Evolutionary conservation across 495 filamentous ascomycete genomes (phyloP).

Genomic region (Chaetomidium leptoderma): DNA sequence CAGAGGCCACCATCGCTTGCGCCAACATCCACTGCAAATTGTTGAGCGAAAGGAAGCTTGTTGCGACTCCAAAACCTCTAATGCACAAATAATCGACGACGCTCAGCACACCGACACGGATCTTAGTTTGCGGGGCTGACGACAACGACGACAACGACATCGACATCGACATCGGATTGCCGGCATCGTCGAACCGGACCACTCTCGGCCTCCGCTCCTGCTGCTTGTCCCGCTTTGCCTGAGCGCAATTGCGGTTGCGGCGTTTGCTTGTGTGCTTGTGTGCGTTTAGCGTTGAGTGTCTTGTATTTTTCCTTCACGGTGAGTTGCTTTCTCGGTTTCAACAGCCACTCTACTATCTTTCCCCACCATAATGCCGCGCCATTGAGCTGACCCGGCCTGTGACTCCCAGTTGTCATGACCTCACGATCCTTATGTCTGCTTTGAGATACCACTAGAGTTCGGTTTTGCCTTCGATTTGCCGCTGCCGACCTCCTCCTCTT

Average conservation of each 20-base stretch:
- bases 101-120: not conserved
- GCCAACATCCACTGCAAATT: conserved; percentile 1
- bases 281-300: conserved; percentile 23
- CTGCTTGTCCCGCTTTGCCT: conserved; percentile 3
- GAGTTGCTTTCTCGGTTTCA: not conserved
- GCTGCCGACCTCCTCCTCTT: not conserved
- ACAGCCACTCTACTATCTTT: not conserved
- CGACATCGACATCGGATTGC: conserved; percentile 6
- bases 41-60: not conserved
- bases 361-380: not conserved
- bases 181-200: not conserved
- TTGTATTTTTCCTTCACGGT: conserved; percentile 18
- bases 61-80: conserved; percentile 1
- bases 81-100: conserved; percentile 16
- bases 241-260: conserved; percentile 11
- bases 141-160: conserved; percentile 15
- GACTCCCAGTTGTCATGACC: conserved; percentile 15
- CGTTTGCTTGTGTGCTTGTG: conserved; percentile 20
- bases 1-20: conserved; percentile 18
- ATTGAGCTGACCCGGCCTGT: not conserved
- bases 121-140: conserved; percentile 15
- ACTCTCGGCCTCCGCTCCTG: not conserved
- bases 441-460: conserved; percentile 36
- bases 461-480: conserved; percentile 20
- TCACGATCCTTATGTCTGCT: conserved; percentile 37